These are phyloP conservation scores for Yamadazyma tumulicola DNA, from an alignment of 805 yeast species.

Conservation along the genomic window DNA sequence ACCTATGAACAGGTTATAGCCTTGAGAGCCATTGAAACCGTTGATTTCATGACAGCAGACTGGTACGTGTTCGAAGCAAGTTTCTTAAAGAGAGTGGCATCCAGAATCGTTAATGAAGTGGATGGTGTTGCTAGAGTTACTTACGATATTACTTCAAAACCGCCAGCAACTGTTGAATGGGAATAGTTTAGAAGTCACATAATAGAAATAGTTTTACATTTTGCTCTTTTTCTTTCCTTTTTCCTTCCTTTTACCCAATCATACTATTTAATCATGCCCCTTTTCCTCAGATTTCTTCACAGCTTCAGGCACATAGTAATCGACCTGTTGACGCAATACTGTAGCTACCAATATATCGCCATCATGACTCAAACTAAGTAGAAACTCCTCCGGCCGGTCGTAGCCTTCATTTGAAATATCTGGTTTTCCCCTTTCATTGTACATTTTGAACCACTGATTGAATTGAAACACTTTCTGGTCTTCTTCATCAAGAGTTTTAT, in stretches of 20 bases:
- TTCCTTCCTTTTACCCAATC: not conserved
- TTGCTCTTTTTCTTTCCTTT: not conserved
- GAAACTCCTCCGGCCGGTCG: slow-evolving; percentile 41
- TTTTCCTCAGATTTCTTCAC: slow-evolving; percentile 6
- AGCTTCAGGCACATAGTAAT: slow-evolving; percentile 32
- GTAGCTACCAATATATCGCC: slow-evolving; percentile 54
- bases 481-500: slow-evolving; percentile 48
- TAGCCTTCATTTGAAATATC: slow-evolving; percentile 30
- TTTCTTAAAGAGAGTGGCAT: slow-evolving; percentile 88
- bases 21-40: slow-evolving; percentile 94
- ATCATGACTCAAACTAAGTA: slow-evolving; percentile 63
- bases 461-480: slow-evolving; percentile 56
- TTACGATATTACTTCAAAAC: slow-evolving; percentile 97
- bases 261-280: not conserved
- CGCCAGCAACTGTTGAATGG: slow-evolving; percentile 99
- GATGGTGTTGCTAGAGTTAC: slow-evolving; percentile 99
- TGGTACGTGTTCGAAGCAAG: slow-evolving; percentile 93
- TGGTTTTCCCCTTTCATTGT: slow-evolving; percentile 44
- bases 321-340: slow-evolving; percentile 42
- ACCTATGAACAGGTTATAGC: slow-evolving; percentile 99
- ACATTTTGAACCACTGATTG: slow-evolving; percentile 54
- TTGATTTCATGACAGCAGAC: slow-evolving; percentile 99
- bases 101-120: slow-evolving; percentile 97
- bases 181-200: slow-evolving; percentile 49
- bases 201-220: not conserved